Base-by-base conservation (phyloP, 495 filamentous ascomycete species). In the Rusavskia elegans region DNA sequence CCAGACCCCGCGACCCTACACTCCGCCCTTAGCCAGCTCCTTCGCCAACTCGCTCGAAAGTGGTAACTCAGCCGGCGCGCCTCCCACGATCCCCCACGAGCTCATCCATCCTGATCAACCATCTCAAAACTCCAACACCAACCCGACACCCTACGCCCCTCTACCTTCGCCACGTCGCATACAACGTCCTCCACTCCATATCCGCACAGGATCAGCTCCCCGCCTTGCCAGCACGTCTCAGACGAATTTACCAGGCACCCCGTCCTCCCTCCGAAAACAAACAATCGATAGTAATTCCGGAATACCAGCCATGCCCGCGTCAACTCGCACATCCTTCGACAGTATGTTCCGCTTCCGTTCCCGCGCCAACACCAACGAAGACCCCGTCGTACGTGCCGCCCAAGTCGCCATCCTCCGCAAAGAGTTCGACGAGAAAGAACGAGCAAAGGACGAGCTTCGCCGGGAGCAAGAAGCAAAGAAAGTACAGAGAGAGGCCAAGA, bases 401-500 rank as follows among this genome's bases (percentile, higher is more conserved):
- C 71, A 70, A 10, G 69, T 80, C 6, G 72, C 73, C 53, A 72
- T 72, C 44, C 70, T 76, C 14, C 73, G 76, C 13, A 71, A 71
- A 53, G 76, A 76, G 3, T 81, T 79, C 56, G 64, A 72, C 50
- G 74, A 80, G 52, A 75, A 75, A 54, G 75, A 80, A 58, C 75
- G 67, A n/a, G 75, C 74, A 9, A 80, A 82, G 55, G 71, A 68
- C 21, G 70, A 67, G 27, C 76, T 77, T 50, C 64, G 75, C 42
- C 73, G 79, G 51, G 67, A 75, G 53, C 57, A 58, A 7, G 59
- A 59, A 51, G 36, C 39, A 8, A 45, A 45, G 7, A 53, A 50
- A 13, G 74, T 76, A 49, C 76, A 73, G 45, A 66, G 68, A 49
- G 77, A 75, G 66, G 63, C 70, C 16, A 64, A 73, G 61, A 63